Percentiles rank a stretch among this genome's conserved stretches.
Evolutionary conservation across 345 rosid species (phyloP).

Genomic region (Erucastrum elatum): DNA sequence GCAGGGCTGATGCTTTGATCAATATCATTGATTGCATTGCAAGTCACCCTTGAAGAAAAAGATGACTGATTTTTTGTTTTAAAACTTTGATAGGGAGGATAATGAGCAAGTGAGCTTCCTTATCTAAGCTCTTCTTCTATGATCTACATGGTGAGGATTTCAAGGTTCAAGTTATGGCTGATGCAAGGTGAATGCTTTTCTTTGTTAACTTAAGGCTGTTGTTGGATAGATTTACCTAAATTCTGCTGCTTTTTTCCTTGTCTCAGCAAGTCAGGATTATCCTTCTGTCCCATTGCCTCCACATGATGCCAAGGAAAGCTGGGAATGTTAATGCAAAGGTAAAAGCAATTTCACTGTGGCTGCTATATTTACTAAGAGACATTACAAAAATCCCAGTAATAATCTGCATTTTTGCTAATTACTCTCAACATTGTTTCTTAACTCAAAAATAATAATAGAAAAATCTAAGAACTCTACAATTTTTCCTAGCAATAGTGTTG

Average conservation of each 20-base stretch:
- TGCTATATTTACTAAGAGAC: background rate
- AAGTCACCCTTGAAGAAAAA: too few species aligned
- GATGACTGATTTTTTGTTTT: background rate
- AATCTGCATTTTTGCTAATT: too few species aligned
- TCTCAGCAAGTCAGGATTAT: conserved; percentile 72
- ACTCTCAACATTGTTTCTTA: too few species aligned
- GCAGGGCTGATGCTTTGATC: too few species aligned
- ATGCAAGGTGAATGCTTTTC: conserved; percentile 59
- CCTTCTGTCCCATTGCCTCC: conserved; percentile 86
- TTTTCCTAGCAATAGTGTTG: too few species aligned
- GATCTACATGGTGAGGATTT: conserved; percentile 71
- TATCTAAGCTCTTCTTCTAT: conserved; percentile 86
- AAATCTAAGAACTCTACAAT: too few species aligned
- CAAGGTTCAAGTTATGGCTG: conserved; percentile 97
- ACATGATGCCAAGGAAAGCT: conserved; percentile 80
- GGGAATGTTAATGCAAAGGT: conserved; percentile 40
- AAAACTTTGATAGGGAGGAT: conserved; percentile 61
- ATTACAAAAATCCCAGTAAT: too few species aligned
- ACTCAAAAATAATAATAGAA: too few species aligned
- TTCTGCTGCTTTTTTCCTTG: background rate
- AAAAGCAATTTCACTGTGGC: background rate
- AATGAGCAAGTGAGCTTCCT: conserved; percentile 87
- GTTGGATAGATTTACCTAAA: background rate
- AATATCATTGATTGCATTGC: too few species aligned
- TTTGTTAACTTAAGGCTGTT: background rate